Conservation (phyloP, 495 filamentous ascomycete genomes). For the Geoglossum glabrum region DNA sequence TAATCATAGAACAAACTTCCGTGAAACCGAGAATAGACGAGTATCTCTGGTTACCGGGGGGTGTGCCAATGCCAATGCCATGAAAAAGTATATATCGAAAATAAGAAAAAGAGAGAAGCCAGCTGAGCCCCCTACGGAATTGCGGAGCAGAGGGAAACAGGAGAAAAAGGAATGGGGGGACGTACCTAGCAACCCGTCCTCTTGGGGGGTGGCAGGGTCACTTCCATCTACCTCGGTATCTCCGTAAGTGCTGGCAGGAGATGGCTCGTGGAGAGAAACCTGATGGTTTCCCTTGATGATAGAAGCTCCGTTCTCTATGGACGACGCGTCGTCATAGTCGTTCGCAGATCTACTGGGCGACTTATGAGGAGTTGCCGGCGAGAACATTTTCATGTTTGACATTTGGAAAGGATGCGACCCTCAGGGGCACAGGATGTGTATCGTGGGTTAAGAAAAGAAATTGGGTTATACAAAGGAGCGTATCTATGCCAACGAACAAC, state of each 20-base stretch:
- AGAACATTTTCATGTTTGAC: not conserved
- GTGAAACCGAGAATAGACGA: not conserved
- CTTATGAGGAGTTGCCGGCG: not conserved
- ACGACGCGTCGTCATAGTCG: not conserved
- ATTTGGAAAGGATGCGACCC: not conserved
- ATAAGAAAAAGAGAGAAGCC: not conserved
- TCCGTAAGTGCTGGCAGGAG: constrained; percentile 22
- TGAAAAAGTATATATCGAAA: not conserved
- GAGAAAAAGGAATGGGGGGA: not conserved
- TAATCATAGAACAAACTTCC: not conserved
- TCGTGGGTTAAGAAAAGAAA: not conserved
- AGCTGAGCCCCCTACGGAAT: not conserved
- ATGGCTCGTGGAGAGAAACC: constrained; percentile 14
- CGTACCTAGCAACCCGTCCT: not conserved
- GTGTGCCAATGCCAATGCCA: not conserved
- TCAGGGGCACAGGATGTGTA: not conserved
- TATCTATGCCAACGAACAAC: not conserved
- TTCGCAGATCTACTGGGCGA: not conserved
- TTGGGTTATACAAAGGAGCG: not conserved
- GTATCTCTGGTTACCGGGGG: not conserved
- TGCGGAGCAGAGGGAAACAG: not conserved
- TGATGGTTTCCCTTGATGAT: not conserved
- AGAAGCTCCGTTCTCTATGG: not conserved
- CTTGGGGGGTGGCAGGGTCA: constrained; percentile 15
- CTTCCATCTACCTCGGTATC: constrained; percentile 14